These are phyloP conservation scores for Fusarium falciforme DNA, from an alignment of 2,329 filamentous ascomycete genomes.

Conservation along the genomic window DNA sequence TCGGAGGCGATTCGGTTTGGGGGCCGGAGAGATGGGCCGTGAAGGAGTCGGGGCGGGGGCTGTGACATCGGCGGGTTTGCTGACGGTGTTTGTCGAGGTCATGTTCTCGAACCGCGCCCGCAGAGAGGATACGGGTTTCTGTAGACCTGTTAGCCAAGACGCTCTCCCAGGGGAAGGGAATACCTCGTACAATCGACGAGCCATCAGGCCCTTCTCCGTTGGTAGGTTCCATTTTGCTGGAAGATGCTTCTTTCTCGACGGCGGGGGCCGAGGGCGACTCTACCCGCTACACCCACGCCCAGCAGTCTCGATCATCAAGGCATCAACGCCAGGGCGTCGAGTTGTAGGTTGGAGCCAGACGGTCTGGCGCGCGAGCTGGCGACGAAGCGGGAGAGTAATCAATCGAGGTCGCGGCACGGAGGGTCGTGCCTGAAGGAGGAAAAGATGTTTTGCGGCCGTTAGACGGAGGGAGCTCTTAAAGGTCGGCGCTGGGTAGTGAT, in stretches of 20 bases:
- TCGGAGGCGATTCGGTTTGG: slow-evolving; percentile 58
- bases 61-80: slow-evolving; percentile 33
- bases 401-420: slow-evolving; percentile 1
- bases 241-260: slow-evolving; percentile 43
- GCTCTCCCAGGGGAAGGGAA: slow-evolving; percentile 10
- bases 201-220: slow-evolving; percentile 73
- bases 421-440: not conserved
- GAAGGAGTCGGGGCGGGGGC: slow-evolving; percentile 42
- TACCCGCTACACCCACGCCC: slow-evolving; percentile 52
- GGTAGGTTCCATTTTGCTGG: slow-evolving; percentile 46
- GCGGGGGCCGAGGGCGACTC: slow-evolving; percentile 45
- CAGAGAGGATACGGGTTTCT: slow-evolving; percentile 87
- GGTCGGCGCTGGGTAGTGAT: slow-evolving; percentile 38
- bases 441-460: not conserved
- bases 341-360: slow-evolving; percentile 17
- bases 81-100: slow-evolving; percentile 36
- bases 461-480: slow-evolving; percentile 24
- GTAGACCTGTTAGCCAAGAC: slow-evolving; percentile 40
- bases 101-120: slow-evolving; percentile 86
- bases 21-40: slow-evolving; percentile 52
- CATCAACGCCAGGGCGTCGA: slow-evolving; percentile 39
- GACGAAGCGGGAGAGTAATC: not conserved
- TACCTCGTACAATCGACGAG: slow-evolving; percentile 77
- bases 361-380: slow-evolving; percentile 6
- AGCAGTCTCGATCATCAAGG: slow-evolving; percentile 44